A percentile compares a stretch with the other conserved stretches of the same genome.
Conservation (phyloP, 176 grass and related monocot species). For the Tillandsia fasciculata region DNA sequence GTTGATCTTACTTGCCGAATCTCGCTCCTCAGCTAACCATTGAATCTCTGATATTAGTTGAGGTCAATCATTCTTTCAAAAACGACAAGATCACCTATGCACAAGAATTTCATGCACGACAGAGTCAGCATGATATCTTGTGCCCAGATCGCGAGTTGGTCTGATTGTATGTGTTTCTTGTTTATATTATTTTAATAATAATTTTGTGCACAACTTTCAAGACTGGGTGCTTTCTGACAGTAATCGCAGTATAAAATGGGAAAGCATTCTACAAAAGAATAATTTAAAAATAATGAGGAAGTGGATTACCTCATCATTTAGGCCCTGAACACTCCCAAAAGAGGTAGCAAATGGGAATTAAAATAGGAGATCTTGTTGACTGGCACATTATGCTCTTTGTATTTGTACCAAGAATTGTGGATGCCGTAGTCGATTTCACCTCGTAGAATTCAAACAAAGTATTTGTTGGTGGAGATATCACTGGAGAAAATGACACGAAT, state of each 20-base stretch:
- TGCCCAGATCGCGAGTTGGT: conserved; percentile 4
- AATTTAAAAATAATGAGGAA: neutral
- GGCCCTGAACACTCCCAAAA: neutral
- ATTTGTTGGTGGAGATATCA: too few species aligned
- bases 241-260: conserved; percentile 25
- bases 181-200: neutral
- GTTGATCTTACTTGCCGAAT: too few species aligned
- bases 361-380: neutral
- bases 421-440: too few species aligned
- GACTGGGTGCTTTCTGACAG: conserved; percentile 8
- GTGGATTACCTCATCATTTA: neutral
- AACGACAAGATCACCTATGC: too few species aligned
- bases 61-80: too few species aligned
- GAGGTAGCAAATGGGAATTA: neutral
- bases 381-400: neutral
- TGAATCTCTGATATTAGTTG: too few species aligned
- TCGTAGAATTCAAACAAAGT: too few species aligned
- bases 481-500: too few species aligned
- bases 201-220: conserved; percentile 16
- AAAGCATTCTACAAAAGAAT: conserved; percentile 14
- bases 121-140: neutral
- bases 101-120: too few species aligned
- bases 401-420: too few species aligned
- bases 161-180: conserved; percentile 1
- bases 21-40: too few species aligned